Percentiles rank a stretch among this genome's conserved stretches.
Evolutionary conservation across 1,284 basidiomycete species (phyloP).

Genomic region (Pseudozyma flocculosa): DNA sequence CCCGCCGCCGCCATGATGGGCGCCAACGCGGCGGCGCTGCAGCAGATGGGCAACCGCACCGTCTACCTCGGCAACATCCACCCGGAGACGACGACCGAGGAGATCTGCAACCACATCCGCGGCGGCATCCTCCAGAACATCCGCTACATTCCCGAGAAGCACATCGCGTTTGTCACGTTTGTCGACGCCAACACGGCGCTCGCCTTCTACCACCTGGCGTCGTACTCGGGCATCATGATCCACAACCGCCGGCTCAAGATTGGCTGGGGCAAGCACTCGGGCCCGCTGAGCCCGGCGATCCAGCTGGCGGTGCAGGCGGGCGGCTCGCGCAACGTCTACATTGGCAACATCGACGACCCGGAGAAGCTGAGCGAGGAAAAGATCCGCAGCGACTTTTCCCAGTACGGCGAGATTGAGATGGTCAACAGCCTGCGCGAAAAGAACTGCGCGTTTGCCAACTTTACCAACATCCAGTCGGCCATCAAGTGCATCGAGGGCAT

Average conservation of each 20-base stretch:
- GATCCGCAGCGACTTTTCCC: conserved; percentile 51
- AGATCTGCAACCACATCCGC: conserved; percentile 58
- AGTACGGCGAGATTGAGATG: conserved; percentile 55
- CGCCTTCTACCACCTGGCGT: conserved; percentile 54
- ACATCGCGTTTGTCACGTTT: conserved; percentile 57
- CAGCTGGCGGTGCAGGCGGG: conserved; percentile 56
- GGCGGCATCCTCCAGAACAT: conserved; percentile 56
- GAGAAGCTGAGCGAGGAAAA: conserved; percentile 50
- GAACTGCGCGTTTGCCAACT: conserved; percentile 58
- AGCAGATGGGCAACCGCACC: conserved; percentile 56
- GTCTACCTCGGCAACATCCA: conserved; percentile 58
- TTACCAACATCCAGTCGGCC: conserved; percentile 56
- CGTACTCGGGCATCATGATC: conserved; percentile 54
- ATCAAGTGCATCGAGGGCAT: conserved; percentile 58
- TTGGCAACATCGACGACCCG: conserved; percentile 55
- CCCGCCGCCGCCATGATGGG: conserved; percentile 37
- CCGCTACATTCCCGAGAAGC: conserved; percentile 54
- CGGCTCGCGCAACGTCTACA: conserved; percentile 56
- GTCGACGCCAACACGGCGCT: conserved; percentile 54
- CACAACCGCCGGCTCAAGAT: conserved; percentile 56
- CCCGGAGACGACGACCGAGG: conserved; percentile 54
- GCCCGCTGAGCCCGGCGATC: conserved; percentile 52
- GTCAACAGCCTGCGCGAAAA: conserved; percentile 55
- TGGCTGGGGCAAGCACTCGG: conserved; percentile 57
- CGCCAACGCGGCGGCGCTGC: conserved; percentile 29